Base-by-base conservation (phyloP, 192 early-diverging fungal species). In the Paraglomus brasilianum region DNA sequence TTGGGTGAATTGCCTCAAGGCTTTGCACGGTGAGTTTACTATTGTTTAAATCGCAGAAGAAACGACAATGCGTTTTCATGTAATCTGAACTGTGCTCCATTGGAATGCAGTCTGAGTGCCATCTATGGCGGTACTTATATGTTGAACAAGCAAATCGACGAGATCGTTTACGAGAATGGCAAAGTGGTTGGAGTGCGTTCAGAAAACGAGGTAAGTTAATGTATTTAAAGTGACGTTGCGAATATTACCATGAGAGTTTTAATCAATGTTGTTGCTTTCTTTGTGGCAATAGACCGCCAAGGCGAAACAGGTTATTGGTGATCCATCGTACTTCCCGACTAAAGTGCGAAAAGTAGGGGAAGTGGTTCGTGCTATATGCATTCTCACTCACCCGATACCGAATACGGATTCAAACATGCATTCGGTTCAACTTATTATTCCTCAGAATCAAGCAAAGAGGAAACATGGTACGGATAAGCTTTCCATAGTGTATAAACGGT, bases 121-220 rank as follows among this genome's bases (percentile, higher is more conserved):
- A 93, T 99, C 68, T 99, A 98, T 72, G 95, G 96, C 15, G 98
- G 96, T 72, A 99, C 98, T 17, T 99, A 98, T 81, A 99, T 99
- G 98, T 85, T 99, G 41, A 89, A 88, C 76, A 95, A 93, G 75
- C 83, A 86, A 55, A 87, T 96, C 42, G 94, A 98, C 53, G 93
- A 97, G 78, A 85, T 99, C 59, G 83, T 97, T 50, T 87, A 88
- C 51, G 87, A 86, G 50, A 73, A 88, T 64, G 96, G 96, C 63
- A 86, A 86, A 71, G 89, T 95, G 74, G 82, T 84, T 36, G 98
- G 98, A 67, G 93, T 99, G 15, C 89, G 88, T 72, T 92, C 91
- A 8, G 98, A 91, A 66, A 88, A 84, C 15, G 91, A 98, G 81
- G 80, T 87, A 74, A 66, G 60, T 38, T 13, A 66, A 22, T 69